Conservation (phyloP, 306 rosid genomes). For the Heteromeles arbutifolia region DNA sequence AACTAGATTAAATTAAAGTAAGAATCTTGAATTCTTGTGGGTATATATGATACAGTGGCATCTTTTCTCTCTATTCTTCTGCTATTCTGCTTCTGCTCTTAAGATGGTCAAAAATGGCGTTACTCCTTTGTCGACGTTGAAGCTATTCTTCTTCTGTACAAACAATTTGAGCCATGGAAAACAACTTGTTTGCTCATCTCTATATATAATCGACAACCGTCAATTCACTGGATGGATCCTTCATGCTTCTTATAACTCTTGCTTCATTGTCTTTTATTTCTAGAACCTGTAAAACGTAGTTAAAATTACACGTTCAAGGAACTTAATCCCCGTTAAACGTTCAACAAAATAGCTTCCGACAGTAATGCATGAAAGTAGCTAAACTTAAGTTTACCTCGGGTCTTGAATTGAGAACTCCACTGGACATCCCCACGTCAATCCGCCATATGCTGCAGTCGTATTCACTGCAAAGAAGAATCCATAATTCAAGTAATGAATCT, state of each 20-base stretch:
- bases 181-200: slow-evolving; percentile 10
- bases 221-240: slow-evolving; percentile 45
- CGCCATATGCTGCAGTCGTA: slow-evolving; percentile 94
- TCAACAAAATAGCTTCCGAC: background rate
- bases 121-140: background rate
- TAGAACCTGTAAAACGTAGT: slow-evolving; percentile 50
- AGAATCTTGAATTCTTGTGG: background rate
- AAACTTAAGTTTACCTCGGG: slow-evolving; percentile 62
- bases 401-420: slow-evolving; percentile 85
- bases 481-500: background rate
- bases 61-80: background rate
- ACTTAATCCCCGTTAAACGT: background rate
- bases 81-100: background rate
- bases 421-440: slow-evolving; percentile 97
- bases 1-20: background rate
- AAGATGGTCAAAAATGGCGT: slow-evolving; percentile 4
- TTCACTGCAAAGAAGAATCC: slow-evolving; percentile 44
- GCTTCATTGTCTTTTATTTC: slow-evolving; percentile 62
- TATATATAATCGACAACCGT: slow-evolving; percentile 49
- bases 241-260: slow-evolving; percentile 67
- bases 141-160: background rate
- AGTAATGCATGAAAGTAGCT: background rate
- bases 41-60: background rate
- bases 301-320: slow-evolving; percentile 13
- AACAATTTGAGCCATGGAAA: background rate